Percentiles rank a stretch among this genome's conserved stretches.
phyloP scores from a whole-genome alignment of 768 basidiomycete species.

The Gymnopilus junonius region DNA sequence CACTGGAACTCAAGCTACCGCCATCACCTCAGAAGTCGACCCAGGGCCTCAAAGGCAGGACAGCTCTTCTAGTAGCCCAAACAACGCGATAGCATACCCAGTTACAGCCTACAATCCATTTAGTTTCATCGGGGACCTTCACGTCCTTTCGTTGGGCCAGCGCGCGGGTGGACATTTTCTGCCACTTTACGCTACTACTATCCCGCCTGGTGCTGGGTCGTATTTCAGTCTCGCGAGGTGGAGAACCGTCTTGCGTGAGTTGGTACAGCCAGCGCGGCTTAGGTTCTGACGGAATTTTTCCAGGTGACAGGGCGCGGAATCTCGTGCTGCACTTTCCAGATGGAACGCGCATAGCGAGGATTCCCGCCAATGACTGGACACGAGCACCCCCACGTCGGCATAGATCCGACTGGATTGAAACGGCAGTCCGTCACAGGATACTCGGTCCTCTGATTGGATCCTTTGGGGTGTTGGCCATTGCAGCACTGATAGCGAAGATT shows the following conservation, averaged over 20 bases:
- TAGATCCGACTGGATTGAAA: conserved; percentile 7
- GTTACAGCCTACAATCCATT: not conserved
- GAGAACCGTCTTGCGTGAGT: not conserved
- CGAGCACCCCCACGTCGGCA: not conserved
- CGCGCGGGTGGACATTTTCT: not conserved
- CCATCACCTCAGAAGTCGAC: not conserved
- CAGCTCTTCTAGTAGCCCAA: not conserved
- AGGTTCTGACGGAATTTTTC: not conserved
- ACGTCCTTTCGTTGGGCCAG: not conserved
- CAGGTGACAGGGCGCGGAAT: not conserved
- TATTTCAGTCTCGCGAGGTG: not conserved
- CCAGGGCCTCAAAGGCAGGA: not conserved
- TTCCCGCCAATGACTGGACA: not conserved
- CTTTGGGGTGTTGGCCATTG: not conserved
- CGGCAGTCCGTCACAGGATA: not conserved
- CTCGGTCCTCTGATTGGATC: not conserved
- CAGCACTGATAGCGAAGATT: not conserved
- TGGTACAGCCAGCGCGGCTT: not conserved
- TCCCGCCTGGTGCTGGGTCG: not conserved
- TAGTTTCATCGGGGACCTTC: not conserved
- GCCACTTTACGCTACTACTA: not conserved
- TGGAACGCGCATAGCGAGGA: not conserved
- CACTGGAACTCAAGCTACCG: not conserved
- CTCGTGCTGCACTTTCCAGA: not conserved
- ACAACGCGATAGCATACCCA: not conserved